Evolutionary conservation across 2,329 filamentous ascomycete species (phyloP).

Genomic region (Plectosphaerella sp.): DNA sequence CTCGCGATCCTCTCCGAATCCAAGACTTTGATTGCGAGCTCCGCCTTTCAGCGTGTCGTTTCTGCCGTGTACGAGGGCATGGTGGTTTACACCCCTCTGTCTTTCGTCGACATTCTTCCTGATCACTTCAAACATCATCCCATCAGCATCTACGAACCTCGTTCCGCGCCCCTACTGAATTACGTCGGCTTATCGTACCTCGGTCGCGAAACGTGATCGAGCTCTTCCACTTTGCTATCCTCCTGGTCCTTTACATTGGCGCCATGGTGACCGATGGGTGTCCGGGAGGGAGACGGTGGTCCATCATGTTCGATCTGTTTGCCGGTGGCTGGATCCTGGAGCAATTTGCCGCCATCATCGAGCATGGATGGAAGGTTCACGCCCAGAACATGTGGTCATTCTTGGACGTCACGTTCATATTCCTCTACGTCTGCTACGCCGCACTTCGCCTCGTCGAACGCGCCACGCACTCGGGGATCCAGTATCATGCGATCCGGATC

Average conservation of each 20-base stretch:
- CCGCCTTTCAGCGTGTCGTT: constrained; percentile 65
- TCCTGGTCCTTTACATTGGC: constrained; percentile 58
- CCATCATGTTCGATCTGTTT: constrained; percentile 60
- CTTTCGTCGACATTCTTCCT: constrained; percentile 68
- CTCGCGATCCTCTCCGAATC: constrained; percentile 69
- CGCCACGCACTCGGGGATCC: constrained; percentile 17
- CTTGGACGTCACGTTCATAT: constrained; percentile 62
- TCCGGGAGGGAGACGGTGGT: constrained; percentile 40
- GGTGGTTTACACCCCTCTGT: constrained; percentile 65
- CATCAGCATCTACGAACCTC: constrained; percentile 65
- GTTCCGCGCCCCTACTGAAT: constrained; percentile 61
- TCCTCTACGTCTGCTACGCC: constrained; percentile 59
- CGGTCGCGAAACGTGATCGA: constrained; percentile 64
- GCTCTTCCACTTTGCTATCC: constrained; percentile 58
- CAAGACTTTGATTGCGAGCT: constrained; percentile 61
- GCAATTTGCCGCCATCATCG: constrained; percentile 60
- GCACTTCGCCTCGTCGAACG: constrained; percentile 54
- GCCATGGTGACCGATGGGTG: constrained; percentile 57
- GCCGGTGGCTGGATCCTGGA: constrained; percentile 64
- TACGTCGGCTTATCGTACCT: constrained; percentile 70
- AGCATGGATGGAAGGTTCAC: constrained; percentile 64
- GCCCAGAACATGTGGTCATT: constrained; percentile 74
- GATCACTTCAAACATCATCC: constrained; percentile 70
- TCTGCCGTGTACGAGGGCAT: constrained; percentile 65
- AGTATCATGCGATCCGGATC: constrained; percentile 57